Evolutionary conservation across 2,329 filamentous ascomycete genomes (phyloP), one percentile per base, ranked within the genome.

Genomic region (Aspergillus sp.): DNA sequence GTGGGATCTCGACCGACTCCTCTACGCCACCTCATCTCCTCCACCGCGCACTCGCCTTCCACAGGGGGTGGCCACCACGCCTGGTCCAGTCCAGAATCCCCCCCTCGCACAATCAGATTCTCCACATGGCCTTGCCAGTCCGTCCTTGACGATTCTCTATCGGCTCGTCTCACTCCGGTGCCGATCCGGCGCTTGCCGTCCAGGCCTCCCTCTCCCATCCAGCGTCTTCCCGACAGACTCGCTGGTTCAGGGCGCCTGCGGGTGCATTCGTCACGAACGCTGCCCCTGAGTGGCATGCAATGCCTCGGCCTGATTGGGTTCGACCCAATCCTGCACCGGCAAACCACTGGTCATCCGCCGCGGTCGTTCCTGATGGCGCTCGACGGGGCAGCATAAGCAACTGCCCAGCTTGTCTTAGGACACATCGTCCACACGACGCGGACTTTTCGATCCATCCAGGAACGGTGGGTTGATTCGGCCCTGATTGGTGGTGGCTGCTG

Each of bases 101-200:
- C 11, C 25, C 11, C 25, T 29, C 25, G 25, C 25, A n/a, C n/a
- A 10, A 29, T 29, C 25, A 10, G 7, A 29, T 14, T 38, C 34
- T 13, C 34, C 34, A 38, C 34, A 38, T 38, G 34, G 16, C 6
- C 13, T 38, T 5, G n/a, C 34, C 16, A 1, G 14, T 3, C 16
- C 14, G 13, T 2, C 16, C 34, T 17, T n/a, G 34, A 38, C 7
- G 34, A 38, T 38, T n/a, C 34, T 13, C 34, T 38, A 16, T 9
- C 40, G 14, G 34, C 11, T 5, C 34, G 34, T 38, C 34, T 17
- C 13, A 14, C 19, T 19, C 29, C 29, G 32, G 38, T 45, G 47
- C 19, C 41, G 40, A 50, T 50, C 47, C 41, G 41, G 40, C 41
- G 47, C 25, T 29, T 45, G 47, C 25, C 25, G 25, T n/a, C 25